Evolutionary conservation across 768 basidiomycete genomes (phyloP).

Genomic region (Lentinula aciculospora): DNA sequence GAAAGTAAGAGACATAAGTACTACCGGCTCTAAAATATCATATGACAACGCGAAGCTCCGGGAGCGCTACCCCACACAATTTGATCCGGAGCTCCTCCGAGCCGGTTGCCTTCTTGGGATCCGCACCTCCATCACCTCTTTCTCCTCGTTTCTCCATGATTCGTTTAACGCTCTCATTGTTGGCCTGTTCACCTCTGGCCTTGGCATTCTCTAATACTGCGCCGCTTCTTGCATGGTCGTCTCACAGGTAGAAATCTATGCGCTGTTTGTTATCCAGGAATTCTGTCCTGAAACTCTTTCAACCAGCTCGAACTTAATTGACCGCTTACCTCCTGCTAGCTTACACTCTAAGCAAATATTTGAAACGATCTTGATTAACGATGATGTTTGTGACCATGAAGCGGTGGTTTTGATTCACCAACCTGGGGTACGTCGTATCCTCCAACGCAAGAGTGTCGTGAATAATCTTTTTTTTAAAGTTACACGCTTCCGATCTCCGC

Average conservation of each 20-base stretch:
- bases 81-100: not conserved
- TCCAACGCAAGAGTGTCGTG: too few species aligned
- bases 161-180: conserved; percentile 17
- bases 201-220: conserved; percentile 57
- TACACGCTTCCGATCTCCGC: conserved; percentile 75
- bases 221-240: conserved; percentile 71
- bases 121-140: not conserved
- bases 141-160: not conserved
- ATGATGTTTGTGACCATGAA: conserved; percentile 56
- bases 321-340: conserved; percentile 28
- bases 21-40: not conserved
- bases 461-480: conserved; percentile 27
- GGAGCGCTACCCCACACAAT: not conserved
- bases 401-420: conserved; percentile 67
- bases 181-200: conserved; percentile 39
- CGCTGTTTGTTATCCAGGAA: not conserved
- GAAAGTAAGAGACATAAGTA: not conserved
- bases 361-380: conserved; percentile 34
- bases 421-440: conserved; percentile 50
- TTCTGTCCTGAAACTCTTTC: conserved; percentile 1
- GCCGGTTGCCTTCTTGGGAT: not conserved
- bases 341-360: conserved; percentile 31
- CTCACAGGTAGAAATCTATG: conserved; percentile 39
- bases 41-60: not conserved
- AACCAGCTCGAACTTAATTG: conserved; percentile 44